Evolutionary conservation across 805 yeast species (phyloP), one percentile per base, ranked within the genome.

Genomic region (Ogataea saltuana): DNA sequence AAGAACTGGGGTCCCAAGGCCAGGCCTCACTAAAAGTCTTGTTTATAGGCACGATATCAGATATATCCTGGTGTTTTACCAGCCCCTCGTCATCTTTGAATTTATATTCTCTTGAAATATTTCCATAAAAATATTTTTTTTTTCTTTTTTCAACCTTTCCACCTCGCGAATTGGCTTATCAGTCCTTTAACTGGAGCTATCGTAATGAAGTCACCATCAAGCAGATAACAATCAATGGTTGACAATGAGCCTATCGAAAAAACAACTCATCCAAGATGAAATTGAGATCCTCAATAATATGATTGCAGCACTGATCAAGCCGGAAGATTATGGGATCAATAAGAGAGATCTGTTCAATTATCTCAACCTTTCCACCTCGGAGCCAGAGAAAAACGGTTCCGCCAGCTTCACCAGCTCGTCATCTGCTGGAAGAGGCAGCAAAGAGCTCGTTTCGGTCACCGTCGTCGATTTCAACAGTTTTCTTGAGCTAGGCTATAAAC

Each of bases 1-100:
- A 87, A 86, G 61, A 83, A 87, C 61, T 93, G 99, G 99, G 99
- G 99, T 1, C 99, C 98, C 27, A 88, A 85, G 68, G 53, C 55
- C 2, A 81, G 85, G 58, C 95, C 95, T 16, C 65, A 64, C 33
- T 59, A 48, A 30, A 36, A 21, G 39, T 32, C 27, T 44, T 22
- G 35, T 40, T 7, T 10, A 22, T 22, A 22, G 25, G 7, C 10
- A 22, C 25, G 25, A 22, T 22, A 22, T 7, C 25, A 22, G n/a
- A n/a, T n/a, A n/a, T n/a, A n/a, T n/a, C n/a, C n/a, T n/a, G n/a
- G n/a, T n/a, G n/a, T n/a, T n/a, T n/a, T n/a, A n/a, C n/a, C n/a
- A n/a, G n/a, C n/a, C n/a, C n/a, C n/a, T n/a, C n/a, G n/a, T n/a
- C n/a, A n/a, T n/a, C n/a, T n/a, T n/a, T n/a, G n/a, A n/a, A n/a